Evolutionary conservation across 2,329 filamentous ascomycete species (phyloP).

Genomic region (Colletotrichum lindemuthianum): DNA sequence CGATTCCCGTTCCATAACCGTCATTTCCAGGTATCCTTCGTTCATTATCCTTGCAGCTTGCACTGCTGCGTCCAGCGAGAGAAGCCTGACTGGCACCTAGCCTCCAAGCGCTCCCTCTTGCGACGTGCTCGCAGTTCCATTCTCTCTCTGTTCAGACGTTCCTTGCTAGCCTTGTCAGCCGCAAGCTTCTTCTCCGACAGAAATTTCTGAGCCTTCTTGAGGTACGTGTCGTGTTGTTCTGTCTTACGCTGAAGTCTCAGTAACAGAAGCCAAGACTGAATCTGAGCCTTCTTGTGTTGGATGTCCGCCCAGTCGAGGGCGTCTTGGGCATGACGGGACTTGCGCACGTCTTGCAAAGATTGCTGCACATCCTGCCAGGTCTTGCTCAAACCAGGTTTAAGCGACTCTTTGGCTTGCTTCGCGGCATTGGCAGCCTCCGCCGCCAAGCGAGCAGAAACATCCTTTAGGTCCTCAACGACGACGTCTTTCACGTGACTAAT

Average conservation of each 20-base stretch:
- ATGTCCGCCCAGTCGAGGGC: conserved; percentile 55
- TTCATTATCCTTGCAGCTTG: conserved; percentile 32
- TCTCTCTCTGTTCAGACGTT: conserved; percentile 42
- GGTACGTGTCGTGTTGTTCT: conserved; percentile 58
- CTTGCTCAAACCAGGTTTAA: conserved; percentile 37
- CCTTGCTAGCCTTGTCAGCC: conserved; percentile 44
- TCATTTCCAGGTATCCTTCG: conserved; percentile 30
- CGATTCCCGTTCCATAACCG: conserved; percentile 12
- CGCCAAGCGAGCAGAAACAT: conserved; percentile 21
- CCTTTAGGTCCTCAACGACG: conserved; percentile 10
- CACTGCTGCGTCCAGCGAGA: conserved; percentile 37
- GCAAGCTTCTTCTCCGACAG: conserved; percentile 29
- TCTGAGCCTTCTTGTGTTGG: conserved; percentile 61
- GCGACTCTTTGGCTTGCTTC: conserved; percentile 21
- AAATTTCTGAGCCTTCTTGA: conserved; percentile 53
- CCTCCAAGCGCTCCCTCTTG: conserved; percentile 40
- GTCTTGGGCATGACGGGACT: conserved; percentile 44
- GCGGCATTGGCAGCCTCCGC: conserved; percentile 13
- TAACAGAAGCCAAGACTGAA: conserved; percentile 67
- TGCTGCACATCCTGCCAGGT: conserved; percentile 44
- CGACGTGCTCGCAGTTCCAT: conserved; percentile 42
- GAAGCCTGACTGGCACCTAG: conserved; percentile 36
- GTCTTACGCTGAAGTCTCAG: conserved; percentile 61
- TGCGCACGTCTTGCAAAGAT: conserved; percentile 42
- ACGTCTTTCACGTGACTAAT: conserved; percentile 18